Evolutionary conservation across 257 asterid species (phyloP).

Genomic region (Jaltomata sinuosa): DNA sequence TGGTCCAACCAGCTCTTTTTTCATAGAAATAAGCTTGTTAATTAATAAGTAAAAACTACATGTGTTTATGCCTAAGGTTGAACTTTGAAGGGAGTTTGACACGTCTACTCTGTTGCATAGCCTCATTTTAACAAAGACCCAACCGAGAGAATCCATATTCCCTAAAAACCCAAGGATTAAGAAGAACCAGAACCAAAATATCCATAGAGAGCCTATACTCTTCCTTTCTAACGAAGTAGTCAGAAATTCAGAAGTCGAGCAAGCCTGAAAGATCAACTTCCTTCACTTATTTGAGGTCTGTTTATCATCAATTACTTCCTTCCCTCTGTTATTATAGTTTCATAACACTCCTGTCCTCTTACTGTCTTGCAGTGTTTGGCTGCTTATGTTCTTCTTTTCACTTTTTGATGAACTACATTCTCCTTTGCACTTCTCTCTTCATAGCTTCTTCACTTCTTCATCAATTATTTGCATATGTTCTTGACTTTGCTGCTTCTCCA

Average conservation of each 20-base stretch:
- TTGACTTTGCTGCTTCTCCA: not conserved
- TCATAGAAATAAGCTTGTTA: not conserved
- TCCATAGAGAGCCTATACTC: not conserved
- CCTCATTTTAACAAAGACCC: not conserved
- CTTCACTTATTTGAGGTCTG: not conserved
- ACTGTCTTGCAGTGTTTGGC: not conserved
- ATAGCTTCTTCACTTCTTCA: not conserved
- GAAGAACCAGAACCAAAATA: not conserved
- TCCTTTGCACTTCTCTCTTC: not conserved
- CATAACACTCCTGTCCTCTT: not conserved
- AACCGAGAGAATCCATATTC: not conserved
- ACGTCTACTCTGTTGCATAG: not conserved
- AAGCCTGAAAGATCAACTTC: not conserved
- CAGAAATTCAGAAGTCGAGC: not conserved
- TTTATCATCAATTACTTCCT: not conserved
- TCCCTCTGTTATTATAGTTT: not conserved
- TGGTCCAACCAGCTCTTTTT: not conserved
- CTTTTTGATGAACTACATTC: not conserved
- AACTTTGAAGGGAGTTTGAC: not conserved
- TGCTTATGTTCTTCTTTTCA: not conserved
- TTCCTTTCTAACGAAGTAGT: not conserved
- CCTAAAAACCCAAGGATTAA: not conserved
- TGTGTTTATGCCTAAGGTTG: not conserved
- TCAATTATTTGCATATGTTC: not conserved
- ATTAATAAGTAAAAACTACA: not conserved